Evolutionary conservation across 208 protist species (phyloP).

Genomic region (Acanthamoeba polyphaga): DNA sequence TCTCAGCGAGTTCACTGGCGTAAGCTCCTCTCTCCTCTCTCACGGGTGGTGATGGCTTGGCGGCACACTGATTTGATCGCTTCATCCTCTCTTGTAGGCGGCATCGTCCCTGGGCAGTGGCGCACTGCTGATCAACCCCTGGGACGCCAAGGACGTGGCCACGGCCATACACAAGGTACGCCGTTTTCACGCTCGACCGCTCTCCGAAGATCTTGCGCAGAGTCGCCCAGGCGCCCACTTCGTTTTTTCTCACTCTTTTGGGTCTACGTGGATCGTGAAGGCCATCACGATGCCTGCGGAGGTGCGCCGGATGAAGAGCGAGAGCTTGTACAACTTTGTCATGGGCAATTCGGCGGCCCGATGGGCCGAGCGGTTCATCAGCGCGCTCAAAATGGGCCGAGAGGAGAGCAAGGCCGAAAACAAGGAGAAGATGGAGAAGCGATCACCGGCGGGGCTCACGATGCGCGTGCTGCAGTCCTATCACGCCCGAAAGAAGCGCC

Average conservation of each 20-base stretch:
- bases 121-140: slow-evolving; percentile 61
- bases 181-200: neutral
- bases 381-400: slow-evolving; percentile 49
- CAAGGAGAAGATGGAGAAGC: slow-evolving; percentile 38
- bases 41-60: neutral
- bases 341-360: slow-evolving; percentile 38
- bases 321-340: slow-evolving; percentile 32
- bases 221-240: too few species aligned
- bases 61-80: neutral
- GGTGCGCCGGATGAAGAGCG: slow-evolving; percentile 51
- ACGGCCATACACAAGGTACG: slow-evolving; percentile 40
- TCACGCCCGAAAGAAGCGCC: slow-evolving; percentile 42
- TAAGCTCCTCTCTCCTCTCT: slow-evolving; percentile 75
- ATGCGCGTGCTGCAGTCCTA: slow-evolving; percentile 47
- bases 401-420: slow-evolving; percentile 27
- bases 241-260: neutral
- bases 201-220: neutral
- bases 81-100: neutral
- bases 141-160: slow-evolving; percentile 38
- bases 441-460: slow-evolving; percentile 52
- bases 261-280: neutral
- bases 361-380: slow-evolving; percentile 32
- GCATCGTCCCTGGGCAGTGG: slow-evolving; percentile 60
- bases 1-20: slow-evolving; percentile 88
- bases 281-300: slow-evolving; percentile 64